Base-by-base conservation (phyloP, 192 early-diverging fungal species). In the Linnemannia elongata region DNA sequence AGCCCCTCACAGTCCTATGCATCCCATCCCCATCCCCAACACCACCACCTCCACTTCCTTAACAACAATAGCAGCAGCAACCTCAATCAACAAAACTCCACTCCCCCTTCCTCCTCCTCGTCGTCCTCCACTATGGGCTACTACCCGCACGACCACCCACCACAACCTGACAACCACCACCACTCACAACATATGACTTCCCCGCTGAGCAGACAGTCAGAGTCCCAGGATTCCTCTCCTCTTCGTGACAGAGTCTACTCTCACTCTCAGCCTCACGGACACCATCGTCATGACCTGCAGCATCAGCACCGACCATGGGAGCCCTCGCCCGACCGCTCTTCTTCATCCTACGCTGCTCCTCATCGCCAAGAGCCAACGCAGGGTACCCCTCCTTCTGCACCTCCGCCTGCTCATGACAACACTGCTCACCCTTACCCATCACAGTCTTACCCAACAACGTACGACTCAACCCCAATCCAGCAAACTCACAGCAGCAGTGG, bases 261-360 rank as follows among this genome's bases (percentile, higher is more conserved):
- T 66, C 49, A 52, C 49, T 52, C 49, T 52, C 49, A 52, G 15
- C 20, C 49, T 52, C 30, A 66, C 12, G 60, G 60, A 66, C 60
- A 33, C 60, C 15, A 79, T 41, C 39, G 38, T 33, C 69, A 70
- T 35, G 35, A 38, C 36, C 77, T 69, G 22, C 74, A 75, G 52
- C 74, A 74, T 20, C 76, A 63, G 39, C 57, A 77, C 39, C 60
- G 63, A 24, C 60, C 60, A 66, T 66, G 60, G 60, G 60, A 66
- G 60, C 60, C 60, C 60, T 66, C 60, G 10, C 66, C 30, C 30
- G 73, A 72, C 22, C 70, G 66, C 69, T 60, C 70, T 22, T 35
- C 78, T 6, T 52, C 39, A 44, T 12, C 39, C 54, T 70, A 57
- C 36, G 9, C 42, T 73, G 49, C 60, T 66, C 60, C 74, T 47